Base-by-base conservation (phyloP, 805 yeast genomes). In the Torulaspora microellipsoides region DNA sequence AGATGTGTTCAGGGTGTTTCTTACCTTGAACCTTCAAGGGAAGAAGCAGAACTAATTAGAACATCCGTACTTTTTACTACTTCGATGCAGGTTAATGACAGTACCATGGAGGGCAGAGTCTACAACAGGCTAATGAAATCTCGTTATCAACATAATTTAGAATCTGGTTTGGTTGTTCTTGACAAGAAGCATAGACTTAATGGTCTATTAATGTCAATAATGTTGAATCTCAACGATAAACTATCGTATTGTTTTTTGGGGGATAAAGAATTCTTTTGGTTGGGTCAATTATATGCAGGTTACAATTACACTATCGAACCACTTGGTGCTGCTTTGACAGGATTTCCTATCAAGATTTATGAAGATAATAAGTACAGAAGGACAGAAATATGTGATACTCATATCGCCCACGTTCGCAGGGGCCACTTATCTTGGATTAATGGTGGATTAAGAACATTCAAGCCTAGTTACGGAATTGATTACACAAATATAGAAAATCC, bases 361-460 rank as follows among this genome's bases (percentile, higher is more conserved):
- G 45, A 28, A 11, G 38, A 38, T 10, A 46, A 40, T 2, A 37
- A 45, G 25, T 47, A 47, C 34, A 4, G 25, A 20, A 20, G 25
- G 8, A 20, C 25, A 7, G 25, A 20, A 20, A 54, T 59, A 15
- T 62, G 67, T 38, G 53, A 58, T 2, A 48, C 65, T 9, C 65
- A 62, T 34, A 55, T 62, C 34, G 59, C 59, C 1, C 67, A 62
- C 36, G 36, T 49, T 5, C 33, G 32, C 2, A 29, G 43, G 3
- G 47, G 49, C 27, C 46, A 48, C 40, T 36, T 70, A 38, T 53
- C 80, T 4, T 83, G 88, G 87, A 69, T 81, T 37, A 82, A 83
- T 55, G 82, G 86, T 11, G 90, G 90, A 0, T 73, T 81, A 57
- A 67, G 71, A 37, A 75, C 69, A 40, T 83, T 88, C 61, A 76